Evolutionary conservation across 805 yeast genomes (phyloP).

Genomic region (Yamadazyma tumulicola): DNA sequence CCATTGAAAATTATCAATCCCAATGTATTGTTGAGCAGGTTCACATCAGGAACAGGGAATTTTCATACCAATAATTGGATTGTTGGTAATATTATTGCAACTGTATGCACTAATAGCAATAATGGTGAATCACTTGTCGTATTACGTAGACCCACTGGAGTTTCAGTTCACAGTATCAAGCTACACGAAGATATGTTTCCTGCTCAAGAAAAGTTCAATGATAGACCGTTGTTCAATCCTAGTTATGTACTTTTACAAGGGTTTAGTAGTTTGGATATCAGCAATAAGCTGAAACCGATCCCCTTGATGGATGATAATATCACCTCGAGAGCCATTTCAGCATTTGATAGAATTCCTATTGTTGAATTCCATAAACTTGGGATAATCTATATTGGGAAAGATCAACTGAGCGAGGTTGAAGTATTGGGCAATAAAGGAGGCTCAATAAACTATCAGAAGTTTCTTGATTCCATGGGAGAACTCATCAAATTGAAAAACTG

Average conservation of each 20-base stretch:
- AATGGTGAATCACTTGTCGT: conserved; percentile 52
- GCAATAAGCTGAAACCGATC: conserved; percentile 38
- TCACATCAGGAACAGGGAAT: conserved; percentile 12
- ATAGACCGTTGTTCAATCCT: conserved; percentile 22
- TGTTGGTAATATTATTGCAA: conserved; percentile 52
- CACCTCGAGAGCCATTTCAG: conserved; percentile 48
- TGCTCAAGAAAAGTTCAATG: neutral
- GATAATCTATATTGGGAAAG: conserved; percentile 66
- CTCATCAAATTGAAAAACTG: conserved; percentile 56
- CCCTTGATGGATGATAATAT: conserved; percentile 48
- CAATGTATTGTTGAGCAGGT: conserved; percentile 5
- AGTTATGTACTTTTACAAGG: conserved; percentile 52
- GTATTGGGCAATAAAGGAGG: conserved; percentile 65
- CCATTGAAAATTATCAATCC: conserved; percentile 46
- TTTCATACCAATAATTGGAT: conserved; percentile 49
- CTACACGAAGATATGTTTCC: conserved; percentile 30
- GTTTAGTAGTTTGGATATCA: conserved; percentile 39
- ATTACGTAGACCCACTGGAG: conserved; percentile 67
- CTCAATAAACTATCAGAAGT: conserved; percentile 56
- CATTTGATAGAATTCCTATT: conserved; percentile 73
- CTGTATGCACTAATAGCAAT: conserved; percentile 49
- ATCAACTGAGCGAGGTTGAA: conserved; percentile 60
- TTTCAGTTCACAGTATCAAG: conserved; percentile 42
- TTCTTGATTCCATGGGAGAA: conserved; percentile 57
- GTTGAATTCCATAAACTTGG: conserved; percentile 80